Base-by-base conservation (phyloP, 1,139 yeast species). In the Blastobotrys petasosporus region DNA sequence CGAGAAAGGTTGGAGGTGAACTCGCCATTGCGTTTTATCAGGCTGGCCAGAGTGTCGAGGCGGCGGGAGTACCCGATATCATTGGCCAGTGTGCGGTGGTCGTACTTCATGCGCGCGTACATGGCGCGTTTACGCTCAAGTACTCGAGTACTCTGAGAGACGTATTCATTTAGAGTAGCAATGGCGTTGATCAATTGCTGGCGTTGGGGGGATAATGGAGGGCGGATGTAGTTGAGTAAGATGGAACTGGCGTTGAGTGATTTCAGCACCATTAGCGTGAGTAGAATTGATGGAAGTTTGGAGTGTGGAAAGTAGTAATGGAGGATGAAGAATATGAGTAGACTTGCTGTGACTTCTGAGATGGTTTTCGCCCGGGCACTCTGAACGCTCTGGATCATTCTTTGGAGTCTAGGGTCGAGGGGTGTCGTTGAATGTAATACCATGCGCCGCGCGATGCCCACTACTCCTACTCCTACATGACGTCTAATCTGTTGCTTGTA, bases 11-110 rank as follows among this genome's bases (percentile, higher is more conserved):
- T 4, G 6, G 25, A 20, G 6, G 32, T 6, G 17, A 28, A 28
- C 17, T 37, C 34, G 11, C 20, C 30, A 59, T 85, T 83, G 15
- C 59, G 59, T 6, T 51, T 61, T 7, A 80, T 68, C 13, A 71
- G 64, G 3, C 56, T 53, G 42, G 80, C 82, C 3, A 80, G 66
- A 12, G 57, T 54, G 16, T 69, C 63, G 33, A 84, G 61, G 52
- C 82, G 80, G 17, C 70, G 65, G 23, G 72, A 57, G 62, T 84
- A 85, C 0, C 84, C 83, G 2, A 73, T 71, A 13, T 74, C 69
- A 17, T 71, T 71, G 37, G 80, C 76, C 32, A 77, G 55, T 30
- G 69, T 65, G 54, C 78, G 82, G 54, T 80, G 85, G 47, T 76
- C 67, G 70, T 76, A 71, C 3, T 76, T 63, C 75, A 80, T 69